Evolutionary conservation across 192 early-diverging fungal species (phyloP).

Genomic region (Gaertneriomyces sp.): DNA sequence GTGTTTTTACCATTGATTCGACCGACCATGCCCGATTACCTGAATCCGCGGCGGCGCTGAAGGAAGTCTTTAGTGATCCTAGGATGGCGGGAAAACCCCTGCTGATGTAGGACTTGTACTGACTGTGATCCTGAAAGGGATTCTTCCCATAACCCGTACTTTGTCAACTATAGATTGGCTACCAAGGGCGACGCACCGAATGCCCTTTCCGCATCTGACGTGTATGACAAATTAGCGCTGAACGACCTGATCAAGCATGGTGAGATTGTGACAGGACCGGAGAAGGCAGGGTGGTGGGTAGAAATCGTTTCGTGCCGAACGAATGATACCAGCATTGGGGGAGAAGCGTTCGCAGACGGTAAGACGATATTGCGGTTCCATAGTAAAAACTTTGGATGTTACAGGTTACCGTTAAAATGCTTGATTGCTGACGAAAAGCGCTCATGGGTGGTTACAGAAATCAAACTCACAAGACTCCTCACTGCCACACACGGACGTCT

Average conservation of each 20-base stretch:
- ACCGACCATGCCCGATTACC: constrained; percentile 10
- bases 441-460: not conserved
- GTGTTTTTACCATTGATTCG: constrained; percentile 27
- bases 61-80: constrained; percentile 12
- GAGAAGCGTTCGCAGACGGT: not conserved
- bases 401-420: not conserved
- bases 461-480: not conserved
- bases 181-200: constrained; percentile 26
- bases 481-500: not conserved
- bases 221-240: constrained; percentile 1
- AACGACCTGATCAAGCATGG: not conserved
- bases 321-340: not conserved
- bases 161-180: constrained; percentile 17
- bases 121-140: not conserved
- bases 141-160: not conserved
- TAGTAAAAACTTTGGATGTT: not conserved
- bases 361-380: not conserved
- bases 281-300: not conserved
- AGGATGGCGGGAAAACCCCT: constrained; percentile 29
- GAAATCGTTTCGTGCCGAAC: constrained; percentile 1
- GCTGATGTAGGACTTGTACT: constrained; percentile 21
- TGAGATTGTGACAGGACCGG: not conserved
- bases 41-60: constrained; percentile 11
- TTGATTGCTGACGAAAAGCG: not conserved
- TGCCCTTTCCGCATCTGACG: not conserved